These are phyloP conservation scores for Nemania abortiva DNA, from an alignment of 2,329 filamentous ascomycete species.

Conservation along the genomic window DNA sequence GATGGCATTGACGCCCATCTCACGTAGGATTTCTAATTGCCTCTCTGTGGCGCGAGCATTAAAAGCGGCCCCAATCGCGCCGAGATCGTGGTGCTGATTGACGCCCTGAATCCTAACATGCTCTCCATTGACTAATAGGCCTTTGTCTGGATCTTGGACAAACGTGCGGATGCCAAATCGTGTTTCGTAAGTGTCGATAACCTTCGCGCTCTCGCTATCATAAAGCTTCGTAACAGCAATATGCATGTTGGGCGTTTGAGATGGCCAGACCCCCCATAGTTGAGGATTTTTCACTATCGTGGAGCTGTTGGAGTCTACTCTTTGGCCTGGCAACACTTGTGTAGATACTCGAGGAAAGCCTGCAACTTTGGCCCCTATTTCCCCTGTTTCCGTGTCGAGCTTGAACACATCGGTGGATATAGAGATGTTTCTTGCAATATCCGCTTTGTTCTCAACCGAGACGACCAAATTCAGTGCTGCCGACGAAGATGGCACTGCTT, in stretches of 20 bases:
- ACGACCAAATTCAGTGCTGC: conserved; percentile 61
- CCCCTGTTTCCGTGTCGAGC: conserved; percentile 51
- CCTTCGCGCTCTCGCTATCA: conserved; percentile 30
- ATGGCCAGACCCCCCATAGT: conserved; percentile 62
- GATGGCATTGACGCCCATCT: conserved; percentile 63
- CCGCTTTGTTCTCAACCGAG: conserved; percentile 59
- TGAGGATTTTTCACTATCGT: conserved; percentile 53
- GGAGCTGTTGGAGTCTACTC: conserved; percentile 53
- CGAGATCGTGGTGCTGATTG: conserved; percentile 65
- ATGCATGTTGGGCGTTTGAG: conserved; percentile 61
- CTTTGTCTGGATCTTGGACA: conserved; percentile 54
- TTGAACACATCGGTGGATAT: conserved; percentile 57
- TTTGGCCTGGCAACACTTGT: conserved; percentile 51
- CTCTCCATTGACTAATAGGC: conserved; percentile 61
- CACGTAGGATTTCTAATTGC: conserved; percentile 61
- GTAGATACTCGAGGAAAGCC: conserved; percentile 51
- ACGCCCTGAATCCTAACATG: conserved; percentile 59
- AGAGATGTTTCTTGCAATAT: conserved; percentile 50
- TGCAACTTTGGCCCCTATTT: conserved; percentile 49
- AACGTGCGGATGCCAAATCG: conserved; percentile 62
- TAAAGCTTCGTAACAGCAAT: conserved; percentile 58
- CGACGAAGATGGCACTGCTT: conserved; percentile 56
- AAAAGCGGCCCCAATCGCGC: conserved; percentile 64
- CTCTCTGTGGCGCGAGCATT: conserved; percentile 61
- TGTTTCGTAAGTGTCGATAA: conserved; percentile 61